Evolutionary conservation across 768 basidiomycete species (phyloP).

Genomic region (Collybiopsis confluens): DNA sequence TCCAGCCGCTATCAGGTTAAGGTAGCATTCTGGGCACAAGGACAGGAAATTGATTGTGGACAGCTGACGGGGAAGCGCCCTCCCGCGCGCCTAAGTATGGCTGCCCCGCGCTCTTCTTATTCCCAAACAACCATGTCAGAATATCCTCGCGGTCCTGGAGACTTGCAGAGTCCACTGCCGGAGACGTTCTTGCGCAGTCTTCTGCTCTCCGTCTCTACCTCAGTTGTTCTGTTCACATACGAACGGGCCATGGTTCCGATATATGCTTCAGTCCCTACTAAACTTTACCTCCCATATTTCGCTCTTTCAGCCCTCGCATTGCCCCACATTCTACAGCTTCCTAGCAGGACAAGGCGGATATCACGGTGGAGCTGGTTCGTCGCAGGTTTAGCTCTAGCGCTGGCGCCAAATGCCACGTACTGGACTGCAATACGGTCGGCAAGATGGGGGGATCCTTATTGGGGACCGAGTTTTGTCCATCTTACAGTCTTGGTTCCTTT

Average conservation of each 20-base stretch:
- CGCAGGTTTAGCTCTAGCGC: conserved; percentile 36
- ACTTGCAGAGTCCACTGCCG: neutral
- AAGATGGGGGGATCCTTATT: conserved; percentile 44
- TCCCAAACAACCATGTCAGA: neutral
- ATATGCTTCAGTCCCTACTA: conserved; percentile 59
- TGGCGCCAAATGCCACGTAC: conserved; percentile 61
- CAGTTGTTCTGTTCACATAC: conserved; percentile 59
- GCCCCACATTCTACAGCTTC: conserved; percentile 14
- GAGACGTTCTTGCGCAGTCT: neutral
- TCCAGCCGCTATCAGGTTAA: conserved; percentile 30
- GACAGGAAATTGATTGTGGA: neutral
- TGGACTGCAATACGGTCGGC: conserved; percentile 61
- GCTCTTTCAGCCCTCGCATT: conserved; percentile 37
- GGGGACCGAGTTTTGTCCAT: conserved; percentile 62
- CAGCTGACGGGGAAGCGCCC: neutral
- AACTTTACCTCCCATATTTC: conserved; percentile 40
- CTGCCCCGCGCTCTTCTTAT: too few relatives aligned
- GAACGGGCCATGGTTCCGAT: conserved; percentile 62
- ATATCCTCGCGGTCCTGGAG: neutral
- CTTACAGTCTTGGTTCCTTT: conserved; percentile 52
- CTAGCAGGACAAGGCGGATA: neutral
- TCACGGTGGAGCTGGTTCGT: conserved; percentile 23
- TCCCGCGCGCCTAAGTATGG: too few relatives aligned
- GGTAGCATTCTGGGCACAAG: neutral
- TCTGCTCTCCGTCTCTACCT: conserved; percentile 26